Percentiles rank a stretch among this genome's conserved stretches.
Evolutionary conservation across 2,329 filamentous ascomycete genomes (phyloP).

Genomic region (Ceratocystis ficicola): DNA sequence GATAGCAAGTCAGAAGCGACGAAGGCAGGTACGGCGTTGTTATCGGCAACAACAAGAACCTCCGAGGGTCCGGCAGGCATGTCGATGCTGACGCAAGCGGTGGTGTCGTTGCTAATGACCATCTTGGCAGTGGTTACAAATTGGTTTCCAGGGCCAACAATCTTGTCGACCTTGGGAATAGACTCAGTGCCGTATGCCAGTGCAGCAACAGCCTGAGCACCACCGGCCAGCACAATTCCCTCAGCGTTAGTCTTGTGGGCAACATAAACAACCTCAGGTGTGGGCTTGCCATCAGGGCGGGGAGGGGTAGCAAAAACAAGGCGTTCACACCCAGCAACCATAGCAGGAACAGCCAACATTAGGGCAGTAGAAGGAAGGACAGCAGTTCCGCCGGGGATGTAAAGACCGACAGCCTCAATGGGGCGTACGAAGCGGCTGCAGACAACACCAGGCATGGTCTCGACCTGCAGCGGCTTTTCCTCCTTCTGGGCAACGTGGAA

Average conservation of each 20-base stretch:
- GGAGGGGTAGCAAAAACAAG: constrained; percentile 91
- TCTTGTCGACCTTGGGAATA: constrained; percentile 95
- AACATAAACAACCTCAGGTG: constrained; percentile 93
- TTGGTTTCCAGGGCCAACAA: constrained; percentile 92
- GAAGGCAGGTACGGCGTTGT: constrained; percentile 78
- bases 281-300: constrained; percentile 75
- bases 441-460: constrained; percentile 95
- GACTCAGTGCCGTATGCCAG: constrained; percentile 96
- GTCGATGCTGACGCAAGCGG: constrained; percentile 87
- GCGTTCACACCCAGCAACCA: constrained; percentile 92
- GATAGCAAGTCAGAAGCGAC: constrained; percentile 90
- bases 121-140: constrained; percentile 99
- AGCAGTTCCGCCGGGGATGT: constrained; percentile 90
- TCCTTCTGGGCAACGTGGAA: constrained; percentile 91
- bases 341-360: constrained; percentile 94
- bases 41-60: constrained; percentile 89
- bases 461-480: constrained; percentile 66
- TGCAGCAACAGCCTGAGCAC: constrained; percentile 87
- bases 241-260: constrained; percentile 95
- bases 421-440: constrained; percentile 87
- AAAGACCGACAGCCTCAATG: constrained; percentile 91
- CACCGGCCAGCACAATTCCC: constrained; percentile 88
- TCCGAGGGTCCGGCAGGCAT: constrained; percentile 97
- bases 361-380: constrained; percentile 94
- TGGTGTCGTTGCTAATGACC: constrained; percentile 94